Conservation (phyloP, 371 early-diverging fungal species). For the Phascolomyces articulosus region DNA sequence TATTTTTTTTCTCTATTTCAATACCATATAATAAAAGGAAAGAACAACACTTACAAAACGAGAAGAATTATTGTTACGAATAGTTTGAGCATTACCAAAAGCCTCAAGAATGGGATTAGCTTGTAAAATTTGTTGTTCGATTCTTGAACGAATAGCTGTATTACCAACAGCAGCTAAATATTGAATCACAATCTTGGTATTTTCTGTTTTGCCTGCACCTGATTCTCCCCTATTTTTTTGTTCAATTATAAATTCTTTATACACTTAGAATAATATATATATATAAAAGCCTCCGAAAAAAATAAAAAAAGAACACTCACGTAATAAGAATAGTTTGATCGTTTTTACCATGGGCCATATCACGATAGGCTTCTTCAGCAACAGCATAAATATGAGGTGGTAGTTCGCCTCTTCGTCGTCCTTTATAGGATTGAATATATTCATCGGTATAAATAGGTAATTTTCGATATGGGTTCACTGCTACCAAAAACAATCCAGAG, state of each 20-base stretch:
- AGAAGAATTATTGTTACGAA: slow-evolving; percentile 99
- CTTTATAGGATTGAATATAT: slow-evolving; percentile 76
- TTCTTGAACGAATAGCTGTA: slow-evolving; percentile 13
- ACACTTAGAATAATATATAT: neutral
- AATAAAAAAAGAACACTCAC: slow-evolving; percentile 47
- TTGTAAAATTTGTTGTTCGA: slow-evolving; percentile 95
- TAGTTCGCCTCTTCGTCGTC: slow-evolving; percentile 87
- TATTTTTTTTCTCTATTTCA: neutral
- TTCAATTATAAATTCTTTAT: neutral
- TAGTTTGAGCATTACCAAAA: slow-evolving; percentile 99
- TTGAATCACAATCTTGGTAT: slow-evolving; percentile 99
- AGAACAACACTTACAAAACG: slow-evolving; percentile 84
- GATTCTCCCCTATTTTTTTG: slow-evolving; percentile 90
- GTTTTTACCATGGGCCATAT: slow-evolving; percentile 92
- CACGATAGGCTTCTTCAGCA: slow-evolving; percentile 94
- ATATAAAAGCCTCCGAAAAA: neutral
- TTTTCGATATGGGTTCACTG: slow-evolving; percentile 98
- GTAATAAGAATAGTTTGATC: slow-evolving; percentile 99
- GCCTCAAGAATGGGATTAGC: slow-evolving; percentile 99
- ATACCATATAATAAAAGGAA: neutral
- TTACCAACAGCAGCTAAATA: slow-evolving; percentile 92
- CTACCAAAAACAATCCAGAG: slow-evolving; percentile 98
- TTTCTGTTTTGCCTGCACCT: slow-evolving; percentile 99
- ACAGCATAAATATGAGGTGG: slow-evolving; percentile 98
- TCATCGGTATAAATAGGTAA: slow-evolving; percentile 93